Conservation (phyloP, 2,329 filamentous ascomycete genomes). For the Parastagonospora nodorum region DNA sequence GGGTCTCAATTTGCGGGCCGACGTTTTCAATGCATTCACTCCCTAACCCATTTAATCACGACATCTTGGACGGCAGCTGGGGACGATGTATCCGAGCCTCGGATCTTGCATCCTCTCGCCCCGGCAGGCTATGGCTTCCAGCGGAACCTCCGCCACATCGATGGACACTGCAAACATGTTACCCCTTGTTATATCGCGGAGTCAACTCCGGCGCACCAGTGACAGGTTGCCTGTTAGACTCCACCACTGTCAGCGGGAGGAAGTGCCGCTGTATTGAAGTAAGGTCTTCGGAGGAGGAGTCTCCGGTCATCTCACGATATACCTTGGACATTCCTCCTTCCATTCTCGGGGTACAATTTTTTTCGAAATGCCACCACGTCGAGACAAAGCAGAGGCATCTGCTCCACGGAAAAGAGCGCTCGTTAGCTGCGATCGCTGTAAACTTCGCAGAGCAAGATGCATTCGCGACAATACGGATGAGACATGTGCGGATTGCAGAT, state of each 20-base stretch:
- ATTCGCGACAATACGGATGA: constrained; percentile 34
- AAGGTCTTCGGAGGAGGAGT: not conserved
- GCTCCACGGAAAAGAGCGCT: constrained; percentile 34
- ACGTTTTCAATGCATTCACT: too few species aligned
- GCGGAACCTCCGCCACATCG: too few species aligned
- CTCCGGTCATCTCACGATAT: not conserved
- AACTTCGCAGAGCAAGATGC: constrained; percentile 34
- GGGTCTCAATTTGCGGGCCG: too few species aligned
- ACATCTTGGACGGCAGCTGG: too few species aligned
- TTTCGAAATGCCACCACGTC: constrained; percentile 15
- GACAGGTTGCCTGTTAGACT: not conserved
- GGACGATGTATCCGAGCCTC: too few species aligned
- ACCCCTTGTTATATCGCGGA: not conserved
- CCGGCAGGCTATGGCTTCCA: too few species aligned
- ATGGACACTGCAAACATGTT: not conserved
- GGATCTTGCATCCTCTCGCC: too few species aligned
- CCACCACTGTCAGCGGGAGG: not conserved
- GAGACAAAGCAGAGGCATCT: constrained; percentile 22
- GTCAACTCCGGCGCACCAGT: not conserved
- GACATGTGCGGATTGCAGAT: constrained; percentile 48
- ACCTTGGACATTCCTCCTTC: constrained; percentile 1
- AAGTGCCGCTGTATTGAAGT: not conserved
- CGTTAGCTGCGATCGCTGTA: constrained; percentile 39
- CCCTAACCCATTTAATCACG: too few species aligned
- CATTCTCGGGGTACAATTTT: not conserved